A percentile compares a stretch with the other conserved stretches of the same genome.
Conservation (phyloP, 225 moss, liverwort and hornwort genomes). For the Physcomitrellopsis africana region DNA sequence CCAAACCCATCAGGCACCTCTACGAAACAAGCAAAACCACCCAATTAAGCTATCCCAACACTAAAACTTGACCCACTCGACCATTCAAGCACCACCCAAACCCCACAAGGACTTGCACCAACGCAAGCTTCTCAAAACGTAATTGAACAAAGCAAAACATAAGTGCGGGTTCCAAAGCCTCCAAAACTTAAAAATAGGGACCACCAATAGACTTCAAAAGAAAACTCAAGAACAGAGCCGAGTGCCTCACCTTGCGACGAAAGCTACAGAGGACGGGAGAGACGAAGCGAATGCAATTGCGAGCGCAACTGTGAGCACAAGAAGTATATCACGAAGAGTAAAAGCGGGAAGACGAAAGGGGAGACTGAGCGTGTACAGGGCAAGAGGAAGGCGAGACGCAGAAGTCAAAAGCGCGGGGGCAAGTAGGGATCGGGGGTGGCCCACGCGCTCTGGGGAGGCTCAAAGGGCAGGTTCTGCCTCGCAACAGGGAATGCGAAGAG, state of each 20-base stretch:
- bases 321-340: neutral
- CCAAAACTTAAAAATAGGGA: neutral
- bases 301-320: neutral
- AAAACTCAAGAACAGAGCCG: too few relatives aligned
- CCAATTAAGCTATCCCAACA: neutral
- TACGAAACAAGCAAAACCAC: too few relatives aligned
- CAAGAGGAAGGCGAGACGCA: too few relatives aligned
- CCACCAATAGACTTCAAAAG: neutral
- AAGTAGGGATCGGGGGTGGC: neutral
- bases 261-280: too few relatives aligned
- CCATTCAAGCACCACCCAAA: neutral
- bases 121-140: neutral
- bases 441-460: conserved; percentile 24
- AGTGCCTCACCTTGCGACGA: too few relatives aligned
- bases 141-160: neutral
- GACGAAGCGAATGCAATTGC: neutral
- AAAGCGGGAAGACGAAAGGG: conserved; percentile 13
- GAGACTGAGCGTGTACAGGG: neutral
- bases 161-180: neutral
- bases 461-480: neutral
- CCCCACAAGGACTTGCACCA: neutral
- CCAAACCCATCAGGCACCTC: neutral
- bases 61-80: too few relatives aligned
- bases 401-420: conserved; percentile 36
- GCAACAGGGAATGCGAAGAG: neutral